A percentile compares a stretch with the other conserved stretches of the same genome.
Evolutionary conservation across 257 asterid species (phyloP).

Genomic region (Mitragyna speciosa): DNA sequence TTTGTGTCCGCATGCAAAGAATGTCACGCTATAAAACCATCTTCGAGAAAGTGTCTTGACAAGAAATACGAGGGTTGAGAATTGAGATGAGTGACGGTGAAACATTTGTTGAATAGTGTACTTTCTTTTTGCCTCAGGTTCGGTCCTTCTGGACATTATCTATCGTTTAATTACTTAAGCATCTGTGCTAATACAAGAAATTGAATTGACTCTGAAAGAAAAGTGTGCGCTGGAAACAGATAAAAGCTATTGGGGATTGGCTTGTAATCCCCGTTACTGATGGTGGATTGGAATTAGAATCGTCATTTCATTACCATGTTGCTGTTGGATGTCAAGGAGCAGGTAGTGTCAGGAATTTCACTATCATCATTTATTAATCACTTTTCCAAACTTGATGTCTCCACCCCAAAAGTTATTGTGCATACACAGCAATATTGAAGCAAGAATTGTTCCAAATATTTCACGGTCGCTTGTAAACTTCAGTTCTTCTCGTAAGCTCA

Average conservation of each 20-base stretch:
- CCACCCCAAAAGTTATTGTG: not conserved
- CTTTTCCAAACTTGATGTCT: not conserved
- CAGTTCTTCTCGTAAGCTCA: no score
- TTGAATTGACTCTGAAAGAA: not conserved
- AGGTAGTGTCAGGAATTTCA: not conserved
- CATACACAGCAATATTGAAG: not conserved
- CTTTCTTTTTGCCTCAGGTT: not conserved
- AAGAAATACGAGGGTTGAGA: not conserved
- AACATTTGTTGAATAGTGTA: not conserved
- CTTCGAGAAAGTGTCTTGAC: conserved; percentile 18
- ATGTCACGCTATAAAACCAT: conserved; percentile 70
- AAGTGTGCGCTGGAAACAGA: not conserved
- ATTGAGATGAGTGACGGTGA: not conserved
- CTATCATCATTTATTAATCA: not conserved
- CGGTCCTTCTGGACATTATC: not conserved
- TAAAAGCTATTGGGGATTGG: not conserved
- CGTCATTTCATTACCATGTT: not conserved
- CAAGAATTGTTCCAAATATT: not conserved
- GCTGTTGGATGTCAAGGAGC: not conserved
- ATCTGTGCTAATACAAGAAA: not conserved
- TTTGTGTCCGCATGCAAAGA: conserved; percentile 65
- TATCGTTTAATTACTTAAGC: not conserved
- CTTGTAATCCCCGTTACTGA: not conserved
- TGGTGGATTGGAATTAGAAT: not conserved
- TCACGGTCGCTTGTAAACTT: not conserved